Base-by-base conservation (phyloP, 768 basidiomycete species). In the Sarcodon sp. region DNA sequence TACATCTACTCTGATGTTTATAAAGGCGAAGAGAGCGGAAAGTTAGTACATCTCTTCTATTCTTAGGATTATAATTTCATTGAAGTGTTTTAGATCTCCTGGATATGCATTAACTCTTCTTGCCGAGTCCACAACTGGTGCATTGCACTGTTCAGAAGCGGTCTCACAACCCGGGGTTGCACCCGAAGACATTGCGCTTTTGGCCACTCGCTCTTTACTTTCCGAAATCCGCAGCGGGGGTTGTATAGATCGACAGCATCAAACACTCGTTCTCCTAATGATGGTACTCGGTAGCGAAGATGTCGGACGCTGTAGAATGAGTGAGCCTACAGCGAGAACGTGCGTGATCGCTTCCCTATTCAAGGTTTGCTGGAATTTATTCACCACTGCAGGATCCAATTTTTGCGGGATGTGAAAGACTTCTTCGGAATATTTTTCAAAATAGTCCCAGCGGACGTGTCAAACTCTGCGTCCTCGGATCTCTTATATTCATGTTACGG, bases 261-360 rank as follows among this genome's bases (percentile, higher is more conserved):
- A 99, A 64, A 75, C 71, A 43, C 68, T 98, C 7, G 83, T 93
- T 4, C 68, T 94, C 36, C 64, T 94, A 34, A 74, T 90, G 71
- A 93, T 99, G 89, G 83, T 87, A 3, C 69, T 98, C n/a, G 96
- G 96, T 7, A 93, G 89, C 51, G 96, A 98, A 60, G 96, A 99
- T 60, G 91, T 98, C 0, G 89, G 91, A 0, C 78, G 86, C 51
- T 90, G 87, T 66, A 70, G 78, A 49, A 85, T 98, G 79, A 79
- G 84, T 4, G 81, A 85, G 55, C 80, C 90, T 13, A 90, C 87
- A 9, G 65, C 76, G 12, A 75, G 87, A 62, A 88, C 87, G 87
- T 75, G 33, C 41, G 58, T 46, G 2, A 27, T 10, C 16, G 33
- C 15, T 12, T 33, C 7, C n/a, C 18, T 6, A 18, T 37, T 48